Evolutionary conservation across 768 basidiomycete species (phyloP), one percentile per base, ranked within the genome.

Genomic region (Phaffia tasmanica): DNA sequence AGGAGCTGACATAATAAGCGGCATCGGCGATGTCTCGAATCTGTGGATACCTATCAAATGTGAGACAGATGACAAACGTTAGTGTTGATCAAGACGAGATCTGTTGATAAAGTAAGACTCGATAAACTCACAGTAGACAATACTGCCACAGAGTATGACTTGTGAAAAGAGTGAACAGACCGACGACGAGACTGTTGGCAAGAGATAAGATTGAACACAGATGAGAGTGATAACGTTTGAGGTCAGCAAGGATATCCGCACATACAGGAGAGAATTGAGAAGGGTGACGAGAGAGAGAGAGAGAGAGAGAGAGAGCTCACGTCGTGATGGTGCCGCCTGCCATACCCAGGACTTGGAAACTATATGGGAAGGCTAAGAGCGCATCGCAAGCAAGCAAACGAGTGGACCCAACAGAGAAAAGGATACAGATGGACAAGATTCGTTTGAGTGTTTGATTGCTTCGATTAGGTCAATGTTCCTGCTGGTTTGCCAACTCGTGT

Each of bases 341-440:
- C 72, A 71, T 72, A 30, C 72, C 72, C 2, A 72, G 55, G 25
- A 69, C 35, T 27, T 67, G 65, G 63, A 71, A 71, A 5, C 65
- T 65, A 53, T 59, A 71, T 2, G 72, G 72, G 68, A 72, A 72
- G 23, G 72, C 70, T 15, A 72, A 66, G 62, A 71, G 71, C 21
- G 59, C 57, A 55, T 42, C 3, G 55, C 14, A 23, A 53, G 32
- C 9, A 63, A 47, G 30, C 2, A 9, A 14, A n/a, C 32, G 29
- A 18, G 32, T 29, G 62, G 14, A 23, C 7, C 23, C 19, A 32
- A 32, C 6, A 25, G 27, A 29, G 27, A 32, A 23, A 27, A 57
- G n/a, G 19, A 57, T 29, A 57, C 27, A 11, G 35, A 42, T 4
- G 35, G 4, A 42, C 11, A 42, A 11, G 35, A 5, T 42, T 42